Base-by-base conservation (phyloP, 1,284 basidiomycete species). In the Vanrija humicola region DNA sequence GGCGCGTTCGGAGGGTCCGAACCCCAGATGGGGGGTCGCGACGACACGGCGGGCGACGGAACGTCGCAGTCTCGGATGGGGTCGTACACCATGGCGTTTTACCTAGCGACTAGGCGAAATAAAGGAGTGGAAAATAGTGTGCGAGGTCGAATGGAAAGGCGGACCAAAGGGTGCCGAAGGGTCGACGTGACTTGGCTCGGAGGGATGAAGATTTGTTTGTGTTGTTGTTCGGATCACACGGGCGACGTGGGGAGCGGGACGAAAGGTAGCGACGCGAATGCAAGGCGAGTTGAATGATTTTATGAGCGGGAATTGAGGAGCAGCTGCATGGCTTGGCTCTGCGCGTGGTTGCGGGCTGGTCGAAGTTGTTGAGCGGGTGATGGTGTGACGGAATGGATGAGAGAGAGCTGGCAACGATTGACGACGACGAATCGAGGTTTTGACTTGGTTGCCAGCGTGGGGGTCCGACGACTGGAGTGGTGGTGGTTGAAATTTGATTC, bases 11-110 rank as follows among this genome's bases (percentile, higher is more conserved):
- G 47, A 21, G 47, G 50, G 4, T 50, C 47, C 6, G 55, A 53
- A 48, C 50, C 59, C 55, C 59, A 58, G 21, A 55, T 42, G 28
- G 55, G 55, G 6, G 59, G 50, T 15, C 59, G 55, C 34, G 55
- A 53, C 10, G 53, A 54, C 5, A 57, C 51, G 2, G 69, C 66
- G 10, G 72, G 70, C 19, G 70, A 70, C 18, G 72, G 72, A 4
- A 72, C 56, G 40, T 74, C 72, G 52, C 69, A 66, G 57, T 75
- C 73, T 19, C 73, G 55, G 5, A 75, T 64, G 7, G 73, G 73
- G 52, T 75, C 73, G 61, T 75, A 75, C 29, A 71, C 68, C 73
- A 75, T 75, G 14, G 40, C 51, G 28, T 14, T 10, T 5, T 14
- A 12, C 14, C 34, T 34, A 34, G 34, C 34, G 5, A 8, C 34